Evolutionary conservation across 768 basidiomycete species (phyloP).

Genomic region (Hirschioporus abietinus): DNA sequence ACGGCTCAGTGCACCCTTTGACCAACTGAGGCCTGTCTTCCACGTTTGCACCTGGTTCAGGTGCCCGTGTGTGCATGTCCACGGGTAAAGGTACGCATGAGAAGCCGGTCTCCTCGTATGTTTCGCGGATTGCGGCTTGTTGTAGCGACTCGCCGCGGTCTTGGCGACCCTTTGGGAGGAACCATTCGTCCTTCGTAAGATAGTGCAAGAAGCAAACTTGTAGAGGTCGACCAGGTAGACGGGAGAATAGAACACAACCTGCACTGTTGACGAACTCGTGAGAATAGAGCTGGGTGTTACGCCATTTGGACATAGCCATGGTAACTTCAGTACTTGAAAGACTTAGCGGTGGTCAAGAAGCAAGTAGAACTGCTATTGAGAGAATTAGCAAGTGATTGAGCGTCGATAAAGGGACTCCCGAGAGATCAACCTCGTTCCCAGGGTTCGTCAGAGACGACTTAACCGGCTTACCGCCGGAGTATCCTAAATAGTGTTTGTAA

Average conservation of each 20-base stretch:
- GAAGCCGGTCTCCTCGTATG: constrained; percentile 63
- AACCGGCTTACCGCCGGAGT: too few relatives aligned
- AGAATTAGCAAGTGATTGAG: neutral
- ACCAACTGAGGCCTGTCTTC: constrained; percentile 23
- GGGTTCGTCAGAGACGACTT: too few relatives aligned
- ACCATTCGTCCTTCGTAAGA: constrained; percentile 23
- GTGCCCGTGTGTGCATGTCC: constrained; percentile 51
- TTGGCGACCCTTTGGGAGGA: constrained; percentile 61
- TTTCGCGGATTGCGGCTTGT: constrained; percentile 51
- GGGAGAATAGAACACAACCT: neutral
- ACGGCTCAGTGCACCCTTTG: constrained; percentile 25
- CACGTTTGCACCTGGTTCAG: constrained; percentile 36
- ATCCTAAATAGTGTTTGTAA: too few relatives aligned
- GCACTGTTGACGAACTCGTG: constrained; percentile 1
- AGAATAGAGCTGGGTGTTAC: neutral
- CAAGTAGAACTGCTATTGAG: neutral
- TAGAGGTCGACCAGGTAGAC: constrained; percentile 9
- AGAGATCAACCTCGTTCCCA: too few relatives aligned
- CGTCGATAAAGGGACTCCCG: neutral
- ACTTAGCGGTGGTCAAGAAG: neutral
- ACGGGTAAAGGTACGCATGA: constrained; percentile 44
- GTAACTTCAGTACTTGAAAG: neutral
- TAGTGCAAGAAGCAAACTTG: constrained; percentile 28
- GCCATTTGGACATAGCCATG: constrained; percentile 2
- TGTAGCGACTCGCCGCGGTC: constrained; percentile 50